phyloP scores from a whole-genome alignment of 768 basidiomycete species.

The Pulveroboletus ravenelii region DNA sequence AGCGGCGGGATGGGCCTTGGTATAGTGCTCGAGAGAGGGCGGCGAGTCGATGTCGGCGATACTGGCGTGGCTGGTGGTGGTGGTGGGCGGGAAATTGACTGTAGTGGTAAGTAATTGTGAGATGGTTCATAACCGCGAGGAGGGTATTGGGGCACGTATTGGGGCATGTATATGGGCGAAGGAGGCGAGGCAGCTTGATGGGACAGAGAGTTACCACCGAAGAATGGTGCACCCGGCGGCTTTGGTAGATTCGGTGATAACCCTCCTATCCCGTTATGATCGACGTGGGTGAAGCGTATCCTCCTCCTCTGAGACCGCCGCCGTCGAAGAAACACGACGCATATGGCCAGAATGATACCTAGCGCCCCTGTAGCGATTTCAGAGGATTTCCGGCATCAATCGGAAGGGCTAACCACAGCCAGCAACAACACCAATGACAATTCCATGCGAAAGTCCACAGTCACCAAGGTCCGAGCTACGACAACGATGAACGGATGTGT shows the following conservation, averaged over 20 bases:
- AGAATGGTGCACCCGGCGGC: neutral
- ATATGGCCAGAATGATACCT: neutral
- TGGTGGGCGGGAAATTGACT: neutral
- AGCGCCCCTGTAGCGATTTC: constrained; percentile 1
- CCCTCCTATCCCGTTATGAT: neutral
- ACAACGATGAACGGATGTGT: no score
- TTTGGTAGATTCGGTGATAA: neutral
- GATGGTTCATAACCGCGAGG: constrained; percentile 1
- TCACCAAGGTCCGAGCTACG: neutral
- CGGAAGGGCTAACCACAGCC: constrained; percentile 8
- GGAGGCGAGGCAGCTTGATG: constrained; percentile 1
- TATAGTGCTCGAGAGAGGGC: neutral
- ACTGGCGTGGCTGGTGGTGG: neutral
- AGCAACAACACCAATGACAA: neutral
- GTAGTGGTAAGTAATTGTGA: neutral
- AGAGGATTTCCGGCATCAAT: neutral
- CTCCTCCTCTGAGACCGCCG: neutral
- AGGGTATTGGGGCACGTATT: constrained; percentile 7
- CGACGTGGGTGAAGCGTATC: neutral
- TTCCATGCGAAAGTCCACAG: neutral
- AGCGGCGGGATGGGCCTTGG: constrained; percentile 2
- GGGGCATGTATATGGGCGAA: neutral
- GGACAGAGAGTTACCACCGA: neutral
- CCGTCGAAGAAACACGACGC: neutral
- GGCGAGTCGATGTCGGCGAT: neutral